These are phyloP conservation scores for Pythium myriotylum DNA, from an alignment of 352 stramenopile genomes.

Conservation along the genomic window DNA sequence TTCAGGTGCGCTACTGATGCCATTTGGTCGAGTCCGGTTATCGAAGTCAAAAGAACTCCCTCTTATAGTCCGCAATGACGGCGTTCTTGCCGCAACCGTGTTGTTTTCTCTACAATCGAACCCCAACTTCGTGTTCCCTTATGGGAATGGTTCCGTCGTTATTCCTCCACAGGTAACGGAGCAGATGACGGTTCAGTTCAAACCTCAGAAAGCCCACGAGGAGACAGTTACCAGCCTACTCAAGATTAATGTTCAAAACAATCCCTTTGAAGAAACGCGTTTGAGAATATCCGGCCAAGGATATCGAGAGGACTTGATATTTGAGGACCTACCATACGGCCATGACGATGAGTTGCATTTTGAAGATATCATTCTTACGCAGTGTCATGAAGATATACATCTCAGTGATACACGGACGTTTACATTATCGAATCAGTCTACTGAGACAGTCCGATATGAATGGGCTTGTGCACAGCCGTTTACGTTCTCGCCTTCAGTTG, in stretches of 20 bases:
- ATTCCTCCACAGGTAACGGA: conserved; percentile 68
- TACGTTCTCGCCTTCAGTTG: conserved; percentile 67
- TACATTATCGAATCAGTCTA: conserved; percentile 70
- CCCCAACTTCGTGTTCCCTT: conserved; percentile 70
- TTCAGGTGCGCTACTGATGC: conserved; percentile 60
- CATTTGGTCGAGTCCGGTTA: conserved; percentile 81
- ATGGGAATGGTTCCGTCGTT: conserved; percentile 77
- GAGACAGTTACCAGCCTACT: conserved; percentile 52
- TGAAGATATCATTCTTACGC: conserved; percentile 71
- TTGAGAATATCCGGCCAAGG: conserved; percentile 72
- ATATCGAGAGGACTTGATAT: conserved; percentile 84
- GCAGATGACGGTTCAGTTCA: conserved; percentile 78
- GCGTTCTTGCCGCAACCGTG: conserved; percentile 90
- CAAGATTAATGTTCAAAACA: conserved; percentile 91
- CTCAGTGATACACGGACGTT: conserved; percentile 69
- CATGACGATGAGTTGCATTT: conserved; percentile 87
- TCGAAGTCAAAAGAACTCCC: conserved; percentile 70
- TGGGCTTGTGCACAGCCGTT: conserved; percentile 63
- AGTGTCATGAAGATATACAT: not conserved
- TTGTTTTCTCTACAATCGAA: conserved; percentile 88
- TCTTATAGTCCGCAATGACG: conserved; percentile 90
- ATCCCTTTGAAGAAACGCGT: conserved; percentile 87
- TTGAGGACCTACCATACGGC: conserved; percentile 84
- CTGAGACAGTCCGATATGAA: conserved; percentile 67
- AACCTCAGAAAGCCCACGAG: conserved; percentile 76